A percentile compares a stretch with the other conserved stretches of the same genome.
These are phyloP conservation scores for Arthrobotrys sinensis DNA, from an alignment of 2,329 filamentous ascomycete genomes.

Conservation along the genomic window DNA sequence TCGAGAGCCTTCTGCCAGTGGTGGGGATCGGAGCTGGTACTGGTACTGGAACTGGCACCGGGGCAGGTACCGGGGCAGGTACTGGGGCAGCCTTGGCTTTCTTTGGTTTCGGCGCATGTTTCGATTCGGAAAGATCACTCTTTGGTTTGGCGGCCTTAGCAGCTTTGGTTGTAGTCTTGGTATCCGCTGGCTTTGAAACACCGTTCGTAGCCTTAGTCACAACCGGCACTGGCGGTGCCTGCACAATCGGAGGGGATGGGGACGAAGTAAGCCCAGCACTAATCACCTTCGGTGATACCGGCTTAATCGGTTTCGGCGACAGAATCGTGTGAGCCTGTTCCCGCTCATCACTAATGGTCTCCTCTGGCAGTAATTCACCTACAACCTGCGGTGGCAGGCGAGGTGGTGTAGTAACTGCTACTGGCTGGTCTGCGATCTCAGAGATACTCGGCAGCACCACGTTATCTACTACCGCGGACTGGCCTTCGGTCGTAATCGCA, in stretches of 20 bases:
- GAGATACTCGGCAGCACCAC: conserved; percentile 47
- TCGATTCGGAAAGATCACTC: conserved; percentile 35
- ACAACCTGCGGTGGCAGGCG: conserved; percentile 24
- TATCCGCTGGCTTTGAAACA: conserved; percentile 30
- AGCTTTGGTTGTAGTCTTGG: conserved; percentile 20
- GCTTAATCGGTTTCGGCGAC: conserved; percentile 56
- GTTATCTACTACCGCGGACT: conserved; percentile 19
- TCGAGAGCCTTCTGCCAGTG: conserved; percentile 40
- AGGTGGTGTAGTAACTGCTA: conserved; percentile 32
- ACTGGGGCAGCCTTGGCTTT: conserved; percentile 9
- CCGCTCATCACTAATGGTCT: conserved; percentile 32
- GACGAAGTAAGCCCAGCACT: conserved; percentile 36
- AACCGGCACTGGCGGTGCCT: background rate
- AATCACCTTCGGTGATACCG: conserved; percentile 45
- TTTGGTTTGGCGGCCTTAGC: conserved; percentile 24
- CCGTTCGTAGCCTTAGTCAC: conserved; percentile 22
- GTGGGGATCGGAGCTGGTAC: conserved; percentile 22
- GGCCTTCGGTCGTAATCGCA: conserved; percentile 9
- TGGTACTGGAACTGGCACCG: conserved; percentile 4
- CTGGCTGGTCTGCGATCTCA: conserved; percentile 44
- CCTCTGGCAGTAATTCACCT: conserved; percentile 37
- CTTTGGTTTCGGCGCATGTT: conserved; percentile 40
- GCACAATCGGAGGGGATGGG: conserved; percentile 10
- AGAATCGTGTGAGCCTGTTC: conserved; percentile 25
- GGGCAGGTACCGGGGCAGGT: background rate